Evolutionary conservation across 768 basidiomycete genomes (phyloP).

Genomic region (Tephrocybe sp.): DNA sequence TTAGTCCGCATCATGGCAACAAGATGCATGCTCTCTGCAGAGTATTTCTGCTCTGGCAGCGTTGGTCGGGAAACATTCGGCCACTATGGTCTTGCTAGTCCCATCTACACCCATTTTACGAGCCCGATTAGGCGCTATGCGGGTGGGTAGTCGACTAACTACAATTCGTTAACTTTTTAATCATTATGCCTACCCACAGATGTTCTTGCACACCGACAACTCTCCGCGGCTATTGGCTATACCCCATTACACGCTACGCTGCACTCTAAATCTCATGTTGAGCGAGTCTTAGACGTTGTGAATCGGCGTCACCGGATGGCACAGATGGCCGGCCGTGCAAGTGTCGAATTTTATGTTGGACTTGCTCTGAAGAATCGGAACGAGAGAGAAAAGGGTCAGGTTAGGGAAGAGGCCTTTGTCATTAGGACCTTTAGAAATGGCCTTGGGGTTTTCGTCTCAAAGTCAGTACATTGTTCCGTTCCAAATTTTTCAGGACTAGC

Average conservation of each 20-base stretch:
- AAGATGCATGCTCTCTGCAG: constrained; percentile 96
- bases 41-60: constrained; percentile 97
- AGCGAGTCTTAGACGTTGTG: constrained; percentile 81
- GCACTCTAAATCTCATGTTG: constrained; percentile 87
- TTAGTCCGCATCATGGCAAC: constrained; percentile 99
- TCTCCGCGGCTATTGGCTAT: constrained; percentile 86
- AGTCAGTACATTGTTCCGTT: constrained; percentile 50
- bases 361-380: constrained; percentile 79
- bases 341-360: constrained; percentile 97
- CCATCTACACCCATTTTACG: constrained; percentile 98
- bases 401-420: constrained; percentile 86
- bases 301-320: constrained; percentile 95
- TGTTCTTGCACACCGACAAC: constrained; percentile 91
- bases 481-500: neutral
- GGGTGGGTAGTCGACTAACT: constrained; percentile 43
- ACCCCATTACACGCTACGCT: constrained; percentile 81
- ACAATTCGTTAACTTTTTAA: neutral
- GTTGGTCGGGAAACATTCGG: constrained; percentile 91
- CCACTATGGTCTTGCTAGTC: constrained; percentile 96
- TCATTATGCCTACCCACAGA: constrained; percentile 42
- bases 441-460: constrained; percentile 92
- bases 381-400: constrained; percentile 42
- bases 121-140: constrained; percentile 97
- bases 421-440: constrained; percentile 95
- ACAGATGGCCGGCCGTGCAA: constrained; percentile 95